A percentile compares a stretch with the other conserved stretches of the same genome.
These are phyloP conservation scores for Friedmanniomyces simplex DNA, from an alignment of 495 filamentous ascomycete species.

Conservation along the genomic window DNA sequence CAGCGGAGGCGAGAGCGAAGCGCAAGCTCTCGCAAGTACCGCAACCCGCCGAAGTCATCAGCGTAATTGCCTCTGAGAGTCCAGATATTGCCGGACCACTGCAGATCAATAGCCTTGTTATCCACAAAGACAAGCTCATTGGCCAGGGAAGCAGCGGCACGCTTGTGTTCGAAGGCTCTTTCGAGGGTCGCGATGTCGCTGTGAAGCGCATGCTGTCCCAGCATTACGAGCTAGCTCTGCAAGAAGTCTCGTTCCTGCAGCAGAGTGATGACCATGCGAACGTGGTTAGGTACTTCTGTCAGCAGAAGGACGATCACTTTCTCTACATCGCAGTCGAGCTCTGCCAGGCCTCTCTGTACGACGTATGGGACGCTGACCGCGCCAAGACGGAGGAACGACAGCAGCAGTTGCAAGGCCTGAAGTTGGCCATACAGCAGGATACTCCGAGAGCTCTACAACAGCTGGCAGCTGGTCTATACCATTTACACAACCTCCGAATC, in stretches of 20 bases:
- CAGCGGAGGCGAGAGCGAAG: constrained; percentile 28
- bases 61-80: constrained; percentile 27
- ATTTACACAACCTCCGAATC: constrained; percentile 85
- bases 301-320: constrained; percentile 79
- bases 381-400: constrained; percentile 21
- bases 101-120: constrained; percentile 33
- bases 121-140: constrained; percentile 31
- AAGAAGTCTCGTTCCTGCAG: constrained; percentile 79
- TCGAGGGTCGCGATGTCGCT: constrained; percentile 71
- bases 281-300: constrained; percentile 91
- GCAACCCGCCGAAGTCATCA: constrained; percentile 15
- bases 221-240: constrained; percentile 89
- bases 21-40: constrained; percentile 3
- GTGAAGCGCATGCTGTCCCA: constrained; percentile 94
- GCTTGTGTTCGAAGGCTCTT: constrained; percentile 33
- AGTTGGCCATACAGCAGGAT: constrained; percentile 49
- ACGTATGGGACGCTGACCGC: constrained; percentile 32
- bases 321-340: constrained; percentile 93
- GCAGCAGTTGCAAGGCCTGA: constrained; percentile 23
- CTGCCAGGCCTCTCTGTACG: constrained; percentile 87
- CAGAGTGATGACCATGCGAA: constrained; percentile 94
- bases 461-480: constrained; percentile 73
- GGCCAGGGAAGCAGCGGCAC: constrained; percentile 37
- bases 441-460: constrained; percentile 64
- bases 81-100: constrained; percentile 22